A percentile compares a stretch with the other conserved stretches of the same genome.
Evolutionary conservation across 441 rosid species (phyloP).

Genomic region (Bruguiera hainesii): DNA sequence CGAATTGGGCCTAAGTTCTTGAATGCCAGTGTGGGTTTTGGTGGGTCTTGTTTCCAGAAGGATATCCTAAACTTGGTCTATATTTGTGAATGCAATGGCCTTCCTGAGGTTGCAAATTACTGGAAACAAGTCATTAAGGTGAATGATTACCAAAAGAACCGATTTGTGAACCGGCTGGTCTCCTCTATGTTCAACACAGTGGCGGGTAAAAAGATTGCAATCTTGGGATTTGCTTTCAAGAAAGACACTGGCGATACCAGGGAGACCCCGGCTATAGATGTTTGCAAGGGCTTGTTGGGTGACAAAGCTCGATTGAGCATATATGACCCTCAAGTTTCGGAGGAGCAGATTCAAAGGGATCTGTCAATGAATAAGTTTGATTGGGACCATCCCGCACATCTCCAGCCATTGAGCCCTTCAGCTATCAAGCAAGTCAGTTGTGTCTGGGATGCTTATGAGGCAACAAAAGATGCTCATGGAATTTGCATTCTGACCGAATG

Average conservation of each 20-base stretch:
- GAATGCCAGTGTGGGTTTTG: conserved; percentile 83
- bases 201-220: conserved; percentile 65
- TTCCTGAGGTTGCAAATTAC: conserved; percentile 79
- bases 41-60: conserved; percentile 90
- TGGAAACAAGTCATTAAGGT: conserved; percentile 90
- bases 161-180: conserved; percentile 77
- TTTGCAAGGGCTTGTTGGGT: conserved; percentile 79
- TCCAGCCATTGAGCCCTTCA: conserved; percentile 77
- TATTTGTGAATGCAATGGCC: conserved; percentile 85
- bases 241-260: conserved; percentile 88
- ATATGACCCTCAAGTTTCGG: conserved; percentile 82
- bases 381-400: conserved; percentile 86
- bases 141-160: conserved; percentile 78
- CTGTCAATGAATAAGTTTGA: conserved; percentile 82
- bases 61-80: conserved; percentile 76
- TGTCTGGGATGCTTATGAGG: conserved; percentile 71
- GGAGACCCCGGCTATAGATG: conserved; percentile 87
- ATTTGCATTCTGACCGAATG: conserved; percentile 83
- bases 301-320: conserved; percentile 81
- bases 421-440: conserved; percentile 58
- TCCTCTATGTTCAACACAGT: conserved; percentile 91
- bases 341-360: conserved; percentile 84
- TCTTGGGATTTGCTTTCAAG: conserved; percentile 85
- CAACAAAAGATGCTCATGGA: conserved; percentile 74
- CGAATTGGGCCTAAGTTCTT: conserved; percentile 80